Evolutionary conservation across 768 basidiomycete genomes (phyloP), one percentile per base, ranked within the genome.

Genomic region (Trametes gibbosa): DNA sequence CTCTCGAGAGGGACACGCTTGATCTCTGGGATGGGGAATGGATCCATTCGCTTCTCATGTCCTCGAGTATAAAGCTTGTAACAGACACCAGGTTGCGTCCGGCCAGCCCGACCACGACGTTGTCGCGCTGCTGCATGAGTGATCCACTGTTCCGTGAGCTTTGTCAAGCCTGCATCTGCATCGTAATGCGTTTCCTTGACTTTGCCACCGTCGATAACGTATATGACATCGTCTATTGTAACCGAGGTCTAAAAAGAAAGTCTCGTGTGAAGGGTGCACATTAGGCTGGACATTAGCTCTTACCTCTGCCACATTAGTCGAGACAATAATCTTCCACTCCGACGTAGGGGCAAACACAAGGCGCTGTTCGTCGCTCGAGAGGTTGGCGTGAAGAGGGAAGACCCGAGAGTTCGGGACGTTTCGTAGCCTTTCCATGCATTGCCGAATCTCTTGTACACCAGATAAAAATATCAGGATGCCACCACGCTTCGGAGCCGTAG

Each of bases 241-340:
- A 95, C 90, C 2, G 90, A 92, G 1, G 92, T 95, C 85, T 94
- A 49, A 34, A 49, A 32, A 42, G 50, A 60, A 14, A 14, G 14
- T 16, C 16, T 56, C 23, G 27, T 51, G 49, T 14, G 3, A 16
- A 7, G 29, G n/a, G 21, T 21, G 7, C 12, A 21, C 43, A 21
- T 6, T 6, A 23, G 27, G 10, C 63, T 51, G 29, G 8, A 27
- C 5, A 17, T 68, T n/a, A n/a, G n/a, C n/a, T n/a, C 77, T 53
- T 57, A 86, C 91, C 80, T 95, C 92, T 6, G 92, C 92, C 29
- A 98, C 90, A 67, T 97, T 97, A 3, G 95, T 97, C 0, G 93
- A 83, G 0, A 85, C 91, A 43, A 97, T 86, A 27, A 96, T 82
- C 71, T 96, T 96, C 81, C 94, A 87, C 37, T 77, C 76, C 2